phyloP scores from a whole-genome alignment of 75 land plant species.

The Ceratopteris richardii region DNA sequence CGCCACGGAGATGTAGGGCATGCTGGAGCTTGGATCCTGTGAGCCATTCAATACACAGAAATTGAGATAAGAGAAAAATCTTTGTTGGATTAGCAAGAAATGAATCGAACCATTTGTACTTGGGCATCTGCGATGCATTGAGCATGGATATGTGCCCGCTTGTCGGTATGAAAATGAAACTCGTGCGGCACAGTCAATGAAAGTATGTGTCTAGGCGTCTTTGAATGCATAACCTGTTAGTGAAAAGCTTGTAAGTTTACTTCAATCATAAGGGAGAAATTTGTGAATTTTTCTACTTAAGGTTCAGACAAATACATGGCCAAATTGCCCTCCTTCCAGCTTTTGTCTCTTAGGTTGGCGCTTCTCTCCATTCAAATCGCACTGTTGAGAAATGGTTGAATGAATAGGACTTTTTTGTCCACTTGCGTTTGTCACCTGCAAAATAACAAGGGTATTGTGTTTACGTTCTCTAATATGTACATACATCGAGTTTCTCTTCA shows the following conservation, averaged over 20 bases:
- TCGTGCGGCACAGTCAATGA: conserved; percentile 2
- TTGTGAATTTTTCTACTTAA: not conserved
- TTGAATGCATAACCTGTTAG: not conserved
- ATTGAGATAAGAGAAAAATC: no score
- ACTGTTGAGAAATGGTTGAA: not conserved
- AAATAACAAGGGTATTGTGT: no score
- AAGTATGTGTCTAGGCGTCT: not conserved
- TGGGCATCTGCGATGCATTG: no score
- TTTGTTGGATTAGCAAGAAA: no score
- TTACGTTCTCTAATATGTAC: no score
- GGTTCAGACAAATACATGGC: conserved; percentile 18
- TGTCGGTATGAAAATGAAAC: conserved; percentile 4
- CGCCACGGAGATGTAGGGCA: conserved; percentile 73
- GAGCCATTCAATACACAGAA: not conserved
- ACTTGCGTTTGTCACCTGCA: no score
- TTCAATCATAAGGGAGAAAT: no score
- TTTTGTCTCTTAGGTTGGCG: conserved; percentile 69
- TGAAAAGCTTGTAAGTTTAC: no score
- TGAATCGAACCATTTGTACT: no score
- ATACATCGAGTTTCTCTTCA: no score
- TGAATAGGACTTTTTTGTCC: no score
- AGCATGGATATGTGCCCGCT: conserved; percentile 3
- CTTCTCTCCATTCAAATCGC: conserved; percentile 3
- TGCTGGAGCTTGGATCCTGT: not conserved
- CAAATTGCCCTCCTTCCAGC: conserved; percentile 59